A percentile compares a stretch with the other conserved stretches of the same genome.
Evolutionary conservation across 2,329 filamentous ascomycete genomes (phyloP).

Genomic region (Teratosphaeriaceae sp.): DNA sequence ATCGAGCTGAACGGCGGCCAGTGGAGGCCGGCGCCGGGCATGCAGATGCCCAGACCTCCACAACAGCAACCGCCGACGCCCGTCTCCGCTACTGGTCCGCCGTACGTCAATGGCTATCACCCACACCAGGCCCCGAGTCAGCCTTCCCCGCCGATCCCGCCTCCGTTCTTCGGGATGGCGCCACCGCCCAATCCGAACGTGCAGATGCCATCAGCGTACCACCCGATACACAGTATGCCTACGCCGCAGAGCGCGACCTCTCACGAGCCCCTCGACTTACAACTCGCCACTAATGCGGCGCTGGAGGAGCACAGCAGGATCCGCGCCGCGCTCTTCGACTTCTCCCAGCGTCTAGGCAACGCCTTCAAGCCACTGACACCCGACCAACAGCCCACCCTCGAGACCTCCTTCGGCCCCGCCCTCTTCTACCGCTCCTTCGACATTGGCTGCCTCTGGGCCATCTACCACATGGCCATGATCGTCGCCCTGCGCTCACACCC

Average conservation of each 20-base stretch:
- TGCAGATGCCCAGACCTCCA: conserved; percentile 37
- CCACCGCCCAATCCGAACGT: conserved; percentile 33
- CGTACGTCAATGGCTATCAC: conserved; percentile 3
- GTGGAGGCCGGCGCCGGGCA: conserved; percentile 48
- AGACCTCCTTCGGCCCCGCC: conserved; percentile 74
- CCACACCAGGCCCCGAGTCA: background rate
- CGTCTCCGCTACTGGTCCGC: conserved; percentile 10
- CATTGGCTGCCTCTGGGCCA: conserved; percentile 82
- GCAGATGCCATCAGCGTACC: conserved; percentile 39
- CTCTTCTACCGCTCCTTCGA: conserved; percentile 78
- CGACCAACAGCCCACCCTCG: conserved; percentile 55
- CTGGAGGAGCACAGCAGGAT: conserved; percentile 74
- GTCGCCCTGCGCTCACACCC: conserved; percentile 78
- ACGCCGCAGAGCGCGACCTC: conserved; percentile 21
- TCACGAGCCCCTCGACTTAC: conserved; percentile 51
- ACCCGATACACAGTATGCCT: conserved; percentile 14
- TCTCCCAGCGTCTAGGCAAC: conserved; percentile 60
- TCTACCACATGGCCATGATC: conserved; percentile 80
- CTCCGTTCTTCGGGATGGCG: conserved; percentile 48
- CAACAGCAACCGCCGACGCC: conserved; percentile 13
- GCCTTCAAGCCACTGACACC: conserved; percentile 69
- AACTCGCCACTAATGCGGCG: conserved; percentile 61
- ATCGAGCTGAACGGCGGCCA: conserved; percentile 53
- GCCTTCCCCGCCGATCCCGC: conserved; percentile 27
- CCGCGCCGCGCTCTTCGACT: conserved; percentile 59